Evolutionary conservation across 768 basidiomycete species (phyloP).

Genomic region (Auricularia cornea): DNA sequence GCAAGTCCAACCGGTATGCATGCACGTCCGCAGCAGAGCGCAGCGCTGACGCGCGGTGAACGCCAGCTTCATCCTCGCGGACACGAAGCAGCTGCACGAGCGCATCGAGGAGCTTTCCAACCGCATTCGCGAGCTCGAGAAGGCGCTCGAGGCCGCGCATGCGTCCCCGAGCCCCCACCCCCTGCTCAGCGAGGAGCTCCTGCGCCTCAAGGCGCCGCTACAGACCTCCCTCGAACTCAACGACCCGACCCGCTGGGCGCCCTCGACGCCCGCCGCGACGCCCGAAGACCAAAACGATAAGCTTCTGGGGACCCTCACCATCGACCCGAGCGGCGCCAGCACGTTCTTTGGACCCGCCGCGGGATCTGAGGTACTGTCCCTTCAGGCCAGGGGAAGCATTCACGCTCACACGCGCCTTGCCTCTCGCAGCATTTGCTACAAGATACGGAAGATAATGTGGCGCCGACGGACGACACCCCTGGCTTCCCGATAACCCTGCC

Average conservation of each 20-base stretch:
- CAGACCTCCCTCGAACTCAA: constrained; percentile 26
- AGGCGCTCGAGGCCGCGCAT: constrained; percentile 55
- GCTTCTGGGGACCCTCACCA: neutral
- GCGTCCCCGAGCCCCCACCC: constrained; percentile 53
- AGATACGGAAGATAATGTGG: neutral
- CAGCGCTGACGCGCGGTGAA: neutral
- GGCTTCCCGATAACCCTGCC: neutral
- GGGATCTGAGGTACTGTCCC: neutral
- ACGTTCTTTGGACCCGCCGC: neutral
- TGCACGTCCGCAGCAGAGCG: neutral
- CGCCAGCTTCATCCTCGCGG: constrained; percentile 48
- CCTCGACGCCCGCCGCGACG: neutral
- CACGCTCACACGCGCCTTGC: no score
- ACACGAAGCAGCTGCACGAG: constrained; percentile 63
- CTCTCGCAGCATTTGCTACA: neutral
- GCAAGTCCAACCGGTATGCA: constrained; percentile 59
- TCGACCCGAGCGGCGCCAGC: neutral
- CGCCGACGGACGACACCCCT: neutral
- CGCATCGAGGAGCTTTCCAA: constrained; percentile 46
- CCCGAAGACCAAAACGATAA: neutral
- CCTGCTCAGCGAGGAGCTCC: constrained; percentile 60
- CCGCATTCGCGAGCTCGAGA: constrained; percentile 66
- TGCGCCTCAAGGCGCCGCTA: constrained; percentile 67
- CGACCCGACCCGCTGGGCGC: neutral
- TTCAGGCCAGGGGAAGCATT: no score